These are phyloP conservation scores for Eucalyptus virginea DNA, from an alignment of 345 rosid genomes.

Conservation along the genomic window DNA sequence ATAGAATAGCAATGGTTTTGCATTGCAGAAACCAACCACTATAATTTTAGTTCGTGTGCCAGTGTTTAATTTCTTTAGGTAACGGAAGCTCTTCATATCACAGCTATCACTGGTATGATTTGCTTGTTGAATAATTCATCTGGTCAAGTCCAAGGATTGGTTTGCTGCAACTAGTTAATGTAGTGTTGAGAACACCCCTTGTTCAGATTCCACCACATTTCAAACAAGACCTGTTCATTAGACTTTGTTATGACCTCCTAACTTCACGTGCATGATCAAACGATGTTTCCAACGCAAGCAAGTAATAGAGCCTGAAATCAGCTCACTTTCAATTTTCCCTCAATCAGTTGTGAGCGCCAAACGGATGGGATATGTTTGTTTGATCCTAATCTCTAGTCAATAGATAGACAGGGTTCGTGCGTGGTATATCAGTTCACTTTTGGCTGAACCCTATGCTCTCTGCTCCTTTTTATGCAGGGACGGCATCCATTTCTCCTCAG, in stretches of 20 bases:
- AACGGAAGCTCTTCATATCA: not conserved
- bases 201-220: not conserved
- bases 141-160: not conserved
- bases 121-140: not conserved
- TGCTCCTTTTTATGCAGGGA: conserved; percentile 22
- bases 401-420: not conserved
- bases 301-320: not conserved
- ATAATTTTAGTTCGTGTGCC: not conserved
- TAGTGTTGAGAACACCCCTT: not conserved
- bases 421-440: not conserved
- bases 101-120: not conserved
- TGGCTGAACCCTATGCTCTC: not conserved
- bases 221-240: not conserved
- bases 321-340: not conserved
- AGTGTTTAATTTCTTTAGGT: not conserved
- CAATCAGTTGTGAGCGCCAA: not conserved
- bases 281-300: fast-evolving
- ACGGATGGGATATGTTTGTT: not conserved
- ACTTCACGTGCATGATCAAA: not conserved
- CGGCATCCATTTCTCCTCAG: conserved; percentile 58
- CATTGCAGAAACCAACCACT: not conserved
- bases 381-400: not conserved
- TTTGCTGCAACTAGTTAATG: not conserved
- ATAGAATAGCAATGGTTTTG: not conserved
- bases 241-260: not conserved